Evolutionary conservation across 2,329 filamentous ascomycete species (phyloP), one percentile per base, ranked within the genome.

Genomic region (Aspergillus latus): DNA sequence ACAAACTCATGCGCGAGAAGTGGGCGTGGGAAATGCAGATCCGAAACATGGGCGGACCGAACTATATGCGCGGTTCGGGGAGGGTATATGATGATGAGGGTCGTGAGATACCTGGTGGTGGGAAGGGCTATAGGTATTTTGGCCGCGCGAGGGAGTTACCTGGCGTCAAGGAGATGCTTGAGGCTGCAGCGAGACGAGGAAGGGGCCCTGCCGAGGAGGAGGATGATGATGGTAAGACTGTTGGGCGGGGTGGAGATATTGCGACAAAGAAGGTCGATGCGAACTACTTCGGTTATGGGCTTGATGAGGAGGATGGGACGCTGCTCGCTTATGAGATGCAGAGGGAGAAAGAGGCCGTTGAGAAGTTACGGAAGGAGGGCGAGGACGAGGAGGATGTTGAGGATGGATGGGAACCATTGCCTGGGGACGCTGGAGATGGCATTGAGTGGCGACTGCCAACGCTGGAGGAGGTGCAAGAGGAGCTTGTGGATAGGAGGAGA

Each of bases 11-110:
- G 90, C 87, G 92, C 62, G 94, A 99, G 80, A 99, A 99, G 77
- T 92, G 95, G 82, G 92, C 96, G 84, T 99, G 94, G 94, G 94
- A 99, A 80, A 85, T 94, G 66, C 92, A 97, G 76, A 97, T 99
- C 65, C 84, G 92, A 57, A 95, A 96, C 68, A 74, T 97, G 26
- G 94, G 94, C n/a, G 94, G 94, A 2, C 94, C 94, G 30, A 97
- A 97, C 75, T 99, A 97, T 74, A 96, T 94, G 88, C 83, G 92
- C 48, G 84, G 84, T 4, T 84, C 82, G 0, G 85, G 81, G 30
- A 85, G 85, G 62, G 81, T 89, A 48, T 90, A 89, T 72, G 88
- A 91, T 70, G 88, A 90, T 67, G 82, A 86, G 55, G 88, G 88
- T 1, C 77, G 85, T 47, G 88, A 90, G 71, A 87, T 91, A 80